These are phyloP conservation scores for Phytophthora nicotianae DNA, from an alignment of 352 stramenopile genomes.

Conservation along the genomic window DNA sequence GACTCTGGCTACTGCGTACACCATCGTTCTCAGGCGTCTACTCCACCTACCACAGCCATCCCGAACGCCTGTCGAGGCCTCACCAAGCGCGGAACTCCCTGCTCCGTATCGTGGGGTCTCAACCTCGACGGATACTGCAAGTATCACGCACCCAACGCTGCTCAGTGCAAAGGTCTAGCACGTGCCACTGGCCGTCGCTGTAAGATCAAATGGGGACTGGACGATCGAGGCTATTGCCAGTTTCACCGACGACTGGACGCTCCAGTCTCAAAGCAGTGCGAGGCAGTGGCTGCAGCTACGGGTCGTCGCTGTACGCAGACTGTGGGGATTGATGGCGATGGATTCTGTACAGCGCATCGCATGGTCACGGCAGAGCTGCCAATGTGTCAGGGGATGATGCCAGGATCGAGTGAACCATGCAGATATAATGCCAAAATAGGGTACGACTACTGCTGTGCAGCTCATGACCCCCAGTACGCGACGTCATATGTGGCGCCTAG, in stretches of 20 bases:
- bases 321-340: slow-evolving; percentile 32
- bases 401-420: slow-evolving; percentile 14
- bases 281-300: not conserved
- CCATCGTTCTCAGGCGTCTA: slow-evolving; percentile 16
- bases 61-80: slow-evolving; percentile 20
- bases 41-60: not conserved
- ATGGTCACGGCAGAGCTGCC: slow-evolving; percentile 7
- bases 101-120: slow-evolving; percentile 32
- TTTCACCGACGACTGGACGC: slow-evolving; percentile 25
- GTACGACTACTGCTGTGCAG: slow-evolving; percentile 47
- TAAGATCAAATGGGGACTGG: slow-evolving; percentile 36
- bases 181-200: slow-evolving; percentile 34
- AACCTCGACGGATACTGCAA: slow-evolving; percentile 37
- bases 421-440: slow-evolving; percentile 30
- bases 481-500: slow-evolving; percentile 34
- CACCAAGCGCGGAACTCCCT: slow-evolving; percentile 31
- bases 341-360: slow-evolving; percentile 35
- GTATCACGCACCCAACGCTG: slow-evolving; percentile 31
- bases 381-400: slow-evolving; percentile 25
- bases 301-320: slow-evolving; percentile 27
- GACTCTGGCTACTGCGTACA: slow-evolving; percentile 19
- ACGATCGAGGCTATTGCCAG: slow-evolving; percentile 36
- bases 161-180: slow-evolving; percentile 32
- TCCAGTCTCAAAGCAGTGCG: slow-evolving; percentile 10
- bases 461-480: slow-evolving; percentile 33